phyloP scores from a whole-genome alignment of 495 filamentous ascomycete genomes.

The Lichina pygmaea region DNA sequence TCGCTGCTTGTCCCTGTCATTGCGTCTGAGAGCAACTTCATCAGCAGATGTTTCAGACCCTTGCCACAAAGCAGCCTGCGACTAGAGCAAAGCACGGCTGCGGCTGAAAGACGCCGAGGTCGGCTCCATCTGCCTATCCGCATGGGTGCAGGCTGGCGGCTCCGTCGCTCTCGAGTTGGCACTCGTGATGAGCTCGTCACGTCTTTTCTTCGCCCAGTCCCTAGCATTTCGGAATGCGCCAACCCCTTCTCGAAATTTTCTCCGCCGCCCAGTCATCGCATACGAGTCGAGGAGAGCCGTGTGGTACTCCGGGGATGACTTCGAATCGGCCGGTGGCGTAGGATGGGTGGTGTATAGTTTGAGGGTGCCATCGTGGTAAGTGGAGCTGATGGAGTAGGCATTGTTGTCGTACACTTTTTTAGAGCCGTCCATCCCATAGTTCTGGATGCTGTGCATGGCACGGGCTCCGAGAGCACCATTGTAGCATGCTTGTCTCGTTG shows the following conservation, averaged over 20 bases:
- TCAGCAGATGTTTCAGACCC: not conserved
- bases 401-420: constrained; percentile 15
- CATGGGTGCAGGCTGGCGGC: not conserved
- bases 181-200: constrained; percentile 8
- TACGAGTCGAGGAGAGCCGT: constrained; percentile 14
- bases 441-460: constrained; percentile 18
- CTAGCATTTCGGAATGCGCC: constrained; percentile 13
- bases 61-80: not conserved
- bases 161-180: constrained; percentile 4
- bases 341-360: constrained; percentile 15
- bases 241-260: constrained; percentile 12
- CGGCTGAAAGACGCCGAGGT: not conserved
- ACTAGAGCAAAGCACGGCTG: not conserved
- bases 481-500: constrained; percentile 14
- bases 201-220: constrained; percentile 12
- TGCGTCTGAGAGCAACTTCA: too few relatives aligned
- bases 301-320: constrained; percentile 12
- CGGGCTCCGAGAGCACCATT: constrained; percentile 19
- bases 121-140: not conserved
- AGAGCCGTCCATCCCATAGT: constrained; percentile 10
- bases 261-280: constrained; percentile 8
- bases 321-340: constrained; percentile 6
- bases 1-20: too few relatives aligned
- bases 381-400: constrained; percentile 16
- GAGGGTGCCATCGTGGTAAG: constrained; percentile 11